Base-by-base conservation (phyloP, 2,329 filamentous ascomycete genomes). In the Pseudopithomyces chartarum region DNA sequence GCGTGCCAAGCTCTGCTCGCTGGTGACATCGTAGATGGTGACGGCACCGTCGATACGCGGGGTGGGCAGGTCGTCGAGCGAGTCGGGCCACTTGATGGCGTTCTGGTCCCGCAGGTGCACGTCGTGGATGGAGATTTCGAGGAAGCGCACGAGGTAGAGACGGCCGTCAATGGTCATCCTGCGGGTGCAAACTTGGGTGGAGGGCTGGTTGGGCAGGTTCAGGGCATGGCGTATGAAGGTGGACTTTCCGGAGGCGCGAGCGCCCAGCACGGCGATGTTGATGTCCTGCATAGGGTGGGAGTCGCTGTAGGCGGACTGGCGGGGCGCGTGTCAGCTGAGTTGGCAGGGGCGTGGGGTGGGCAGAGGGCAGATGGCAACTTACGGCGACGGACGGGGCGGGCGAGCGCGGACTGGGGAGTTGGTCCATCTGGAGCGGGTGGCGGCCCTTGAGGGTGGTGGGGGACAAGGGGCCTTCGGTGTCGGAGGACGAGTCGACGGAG, bases 11-110 rank as follows among this genome's bases (percentile, higher is more conserved):
- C 88, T 94, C 58, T 88, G 86, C 65, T 86, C 84, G 73, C 90
- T 89, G 75, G 87, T 90, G 43, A 96, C 90, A 82, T 97, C 91
- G 81, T 97, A 97, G 47, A 98, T 80, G 56, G 94, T 85, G 65
- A 97, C 79, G 44, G 90, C 92, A 19, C 90, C 94, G 69, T 98
- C 91, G 68, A 97, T 85, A 39, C 83, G 84, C 48, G 92, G 91
- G 57, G 91, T 82, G 59, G 88, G 85, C 61, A 87, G 82, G 57
- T 91, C 90, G 69, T 89, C 79, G 40, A 82, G 73, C 20, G 75
- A 77, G 33, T 79, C 77, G 38, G 85, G 85, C 85, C 85, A 82
- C 63, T 86, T 88, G 44, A 85, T 74, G 57, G 74, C 78, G 56
- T 76, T 78, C 54, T 80, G 76, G 54, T 82, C 76, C 34, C 79